Base-by-base conservation (phyloP, 805 yeast genomes). In the Kockiozyma suomiensis region DNA sequence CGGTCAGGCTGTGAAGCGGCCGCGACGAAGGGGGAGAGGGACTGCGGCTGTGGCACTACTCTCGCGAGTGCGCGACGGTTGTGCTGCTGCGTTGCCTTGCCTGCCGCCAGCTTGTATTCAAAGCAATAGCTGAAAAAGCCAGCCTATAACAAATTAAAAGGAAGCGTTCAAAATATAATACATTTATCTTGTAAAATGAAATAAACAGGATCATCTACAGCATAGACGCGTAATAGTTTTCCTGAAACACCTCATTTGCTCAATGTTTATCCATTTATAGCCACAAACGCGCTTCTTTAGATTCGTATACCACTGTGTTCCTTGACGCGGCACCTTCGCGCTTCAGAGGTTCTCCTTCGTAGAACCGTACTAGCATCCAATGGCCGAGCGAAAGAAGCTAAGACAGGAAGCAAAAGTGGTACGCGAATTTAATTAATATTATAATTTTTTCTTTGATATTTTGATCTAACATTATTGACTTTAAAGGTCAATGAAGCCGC, bases 401-500 rank as follows among this genome's bases (percentile, higher is more conserved):
- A 47, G 65, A 17, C 50, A 43, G 4, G 65, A 61, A 41, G 40
- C 65, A 32, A 61, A 61, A 28, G 58, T 37, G 49, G 65, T 61
- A n/a, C n/a, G 37, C 8, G 65, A 49, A 17, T 25, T 4, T 38
- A 2, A 5, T 13, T 30, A 23, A n/a, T n/a, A n/a, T n/a, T n/a
- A n/a, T n/a, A n/a, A n/a, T n/a, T n/a, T 33, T 58, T 10, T 41
- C 19, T 21, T 19, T 25, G n/a, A 13, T 25, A 10, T 15, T 23
- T 43, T 6, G 23, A 38, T 48, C 37, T 47, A 47, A 19, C 17
- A 17, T 23, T 47, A 32, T 28, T 17, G 33, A 12, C 50, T n/a
- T n/a, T n/a, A n/a, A n/a, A 62, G 65, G 60, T 60, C 53, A 92
- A 87, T 62, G 97, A 90, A 68, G 88, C 87, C 54, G 81, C 83